A percentile compares a stretch with the other conserved stretches of the same genome.
Conservation (phyloP, 345 rosid genomes). For the Populus deltoides region DNA sequence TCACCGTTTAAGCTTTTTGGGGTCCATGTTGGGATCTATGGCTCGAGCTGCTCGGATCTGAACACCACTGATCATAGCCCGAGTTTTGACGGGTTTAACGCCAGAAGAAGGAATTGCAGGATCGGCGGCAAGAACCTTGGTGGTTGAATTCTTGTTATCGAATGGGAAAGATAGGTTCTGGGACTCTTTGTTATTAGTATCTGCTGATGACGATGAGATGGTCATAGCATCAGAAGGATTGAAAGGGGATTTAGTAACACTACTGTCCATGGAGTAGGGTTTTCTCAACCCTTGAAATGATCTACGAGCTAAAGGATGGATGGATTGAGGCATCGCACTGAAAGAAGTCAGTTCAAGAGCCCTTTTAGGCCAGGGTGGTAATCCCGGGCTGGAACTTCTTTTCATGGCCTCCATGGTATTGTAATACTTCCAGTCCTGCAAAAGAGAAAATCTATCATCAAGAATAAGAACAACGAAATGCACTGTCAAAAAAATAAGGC, state of each 20-base stretch:
- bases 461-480: neutral
- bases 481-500: neutral
- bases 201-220: neutral
- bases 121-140: neutral
- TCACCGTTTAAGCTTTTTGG: conserved; percentile 35
- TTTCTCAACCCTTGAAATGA: conserved; percentile 14
- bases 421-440: conserved; percentile 1
- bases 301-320: neutral
- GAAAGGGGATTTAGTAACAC: neutral
- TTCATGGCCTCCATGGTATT: neutral
- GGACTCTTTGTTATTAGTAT: neutral
- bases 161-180: neutral
- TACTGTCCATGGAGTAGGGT: conserved; percentile 9
- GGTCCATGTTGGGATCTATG: conserved; percentile 24
- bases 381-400: neutral
- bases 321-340: neutral
- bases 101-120: neutral
- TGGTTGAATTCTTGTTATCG: neutral
- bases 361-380: neutral
- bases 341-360: neutral
- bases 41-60: neutral
- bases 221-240: neutral
- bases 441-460: neutral
- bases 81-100: neutral
- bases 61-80: neutral